Base-by-base conservation (phyloP, 257 asterid species). In the Dorcoceras hygrometricum region DNA sequence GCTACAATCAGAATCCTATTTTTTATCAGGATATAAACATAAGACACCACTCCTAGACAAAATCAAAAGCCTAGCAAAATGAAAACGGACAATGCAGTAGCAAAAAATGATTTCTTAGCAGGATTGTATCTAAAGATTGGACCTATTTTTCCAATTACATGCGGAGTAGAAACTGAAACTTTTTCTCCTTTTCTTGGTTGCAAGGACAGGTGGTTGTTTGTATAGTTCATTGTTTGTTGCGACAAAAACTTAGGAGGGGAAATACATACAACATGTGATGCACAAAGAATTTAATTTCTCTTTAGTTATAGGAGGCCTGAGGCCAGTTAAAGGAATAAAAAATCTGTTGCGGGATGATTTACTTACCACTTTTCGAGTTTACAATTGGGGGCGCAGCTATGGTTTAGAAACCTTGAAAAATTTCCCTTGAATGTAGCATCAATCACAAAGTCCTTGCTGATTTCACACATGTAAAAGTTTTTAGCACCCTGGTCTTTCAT, bases 361-460 rank as follows among this genome's bases (percentile, higher is more conserved):
- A 80, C 89, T 81, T 53, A 89, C 98, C 98, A 93, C 77, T 93
- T 93, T 70, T 93, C 98, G 68, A 93, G 81, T 77, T 84, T 81
- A 77, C 98, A 93, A 57, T 93, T 93, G 68, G 98, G 97, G 54
- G 85, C 86, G 67, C 98, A 93, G 63, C 98, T 88, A 78, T 93
- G 98, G 68, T 93, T 93, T 63, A 93, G 89, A 81, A 93, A 93
- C 65, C 98, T 84, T 10, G 97, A 90, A 64, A 72, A 79, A 68
- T 93, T 93, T 69, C 98, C 98, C 82, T 93, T 90, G 72, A 84
- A 82, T 29, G 98, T 89, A 19, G 98, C 98, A 81, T 93, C 98
- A 59, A 93, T 93, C 54, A 88, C 91, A 72, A 93, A 93, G 75
- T 93, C 89, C 75, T 90, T 93, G 34, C 84, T 80, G 63, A 93